These are phyloP conservation scores for Fusarium globosum DNA, from an alignment of 2,329 filamentous ascomycete genomes.

Conservation along the genomic window DNA sequence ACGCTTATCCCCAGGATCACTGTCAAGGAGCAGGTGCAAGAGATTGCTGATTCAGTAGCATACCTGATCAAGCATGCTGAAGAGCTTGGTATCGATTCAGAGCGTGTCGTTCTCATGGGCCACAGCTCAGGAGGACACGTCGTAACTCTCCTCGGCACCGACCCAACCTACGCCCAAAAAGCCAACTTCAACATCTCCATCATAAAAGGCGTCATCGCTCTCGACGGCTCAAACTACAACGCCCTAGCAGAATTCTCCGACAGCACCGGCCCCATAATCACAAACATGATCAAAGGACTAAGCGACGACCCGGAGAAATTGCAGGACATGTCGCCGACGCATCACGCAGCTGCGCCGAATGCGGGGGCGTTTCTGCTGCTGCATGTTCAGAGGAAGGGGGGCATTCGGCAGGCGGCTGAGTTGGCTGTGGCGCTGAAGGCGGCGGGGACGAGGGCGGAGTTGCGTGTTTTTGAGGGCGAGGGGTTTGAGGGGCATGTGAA, in stretches of 20 bases:
- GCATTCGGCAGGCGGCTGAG: slow-evolving; percentile 1
- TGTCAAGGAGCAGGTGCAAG: slow-evolving; percentile 6
- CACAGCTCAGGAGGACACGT: slow-evolving; percentile 18
- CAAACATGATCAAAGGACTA: background rate
- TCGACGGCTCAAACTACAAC: slow-evolving; percentile 13
- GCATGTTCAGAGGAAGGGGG: background rate
- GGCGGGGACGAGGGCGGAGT: background rate
- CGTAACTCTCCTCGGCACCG: background rate
- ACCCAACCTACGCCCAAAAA: background rate
- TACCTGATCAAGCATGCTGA: background rate
- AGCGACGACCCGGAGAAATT: background rate
- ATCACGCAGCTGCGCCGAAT: background rate
- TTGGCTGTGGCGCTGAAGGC: background rate
- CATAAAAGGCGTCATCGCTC: background rate
- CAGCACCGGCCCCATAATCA: background rate
- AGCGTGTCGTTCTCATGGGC: background rate
- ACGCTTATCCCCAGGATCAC: background rate
- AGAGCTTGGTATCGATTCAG: background rate
- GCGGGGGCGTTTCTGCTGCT: background rate
- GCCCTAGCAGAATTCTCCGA: slow-evolving; percentile 4
- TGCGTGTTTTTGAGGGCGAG: slow-evolving; percentile 9
- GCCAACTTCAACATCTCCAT: fast-evolving
- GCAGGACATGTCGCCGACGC: background rate
- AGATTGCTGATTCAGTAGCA: background rate
- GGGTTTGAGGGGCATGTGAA: slow-evolving; percentile 7